phyloP scores from a whole-genome alignment of 176 grass and related monocot genomes.

The Tillandsia leiboldiana region DNA sequence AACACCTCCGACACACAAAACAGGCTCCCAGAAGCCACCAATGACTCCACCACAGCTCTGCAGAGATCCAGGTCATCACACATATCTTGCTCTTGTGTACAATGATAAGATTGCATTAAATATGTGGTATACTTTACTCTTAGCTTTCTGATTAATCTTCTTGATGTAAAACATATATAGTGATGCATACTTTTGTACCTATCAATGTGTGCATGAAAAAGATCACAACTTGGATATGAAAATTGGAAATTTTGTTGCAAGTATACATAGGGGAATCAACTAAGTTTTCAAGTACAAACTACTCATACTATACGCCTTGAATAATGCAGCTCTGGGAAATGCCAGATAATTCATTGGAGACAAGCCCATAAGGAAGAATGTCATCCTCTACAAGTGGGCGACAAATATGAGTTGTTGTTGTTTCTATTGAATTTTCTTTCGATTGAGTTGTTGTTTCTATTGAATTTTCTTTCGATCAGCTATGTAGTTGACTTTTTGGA shows the following conservation, averaged over 20 bases:
- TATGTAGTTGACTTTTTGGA: neutral
- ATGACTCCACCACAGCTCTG: too few species aligned
- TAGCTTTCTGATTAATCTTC: too few species aligned
- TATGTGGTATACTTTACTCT: too few species aligned
- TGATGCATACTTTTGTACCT: too few species aligned
- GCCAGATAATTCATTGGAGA: conserved; percentile 30
- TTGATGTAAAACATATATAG: too few species aligned
- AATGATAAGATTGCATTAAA: too few species aligned
- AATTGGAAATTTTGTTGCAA: neutral
- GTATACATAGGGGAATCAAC: neutral
- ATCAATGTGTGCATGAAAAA: too few species aligned
- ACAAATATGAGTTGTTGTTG: neutral
- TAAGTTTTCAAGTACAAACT: neutral
- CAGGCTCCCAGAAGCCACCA: too few species aligned
- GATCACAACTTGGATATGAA: neutral
- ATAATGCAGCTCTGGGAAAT: conserved; percentile 19
- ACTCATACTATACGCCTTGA: conserved; percentile 1
- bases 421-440: too few species aligned
- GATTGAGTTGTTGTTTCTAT: neutral
- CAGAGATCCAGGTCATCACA: too few species aligned
- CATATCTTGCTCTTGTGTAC: too few species aligned
- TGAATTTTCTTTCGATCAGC: neutral
- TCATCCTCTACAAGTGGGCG: neutral
- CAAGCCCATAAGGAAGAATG: conserved; percentile 17
- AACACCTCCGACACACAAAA: too few species aligned